These are phyloP conservation scores for Kandelia obovata DNA, from an alignment of 345 rosid species.

Conservation along the genomic window DNA sequence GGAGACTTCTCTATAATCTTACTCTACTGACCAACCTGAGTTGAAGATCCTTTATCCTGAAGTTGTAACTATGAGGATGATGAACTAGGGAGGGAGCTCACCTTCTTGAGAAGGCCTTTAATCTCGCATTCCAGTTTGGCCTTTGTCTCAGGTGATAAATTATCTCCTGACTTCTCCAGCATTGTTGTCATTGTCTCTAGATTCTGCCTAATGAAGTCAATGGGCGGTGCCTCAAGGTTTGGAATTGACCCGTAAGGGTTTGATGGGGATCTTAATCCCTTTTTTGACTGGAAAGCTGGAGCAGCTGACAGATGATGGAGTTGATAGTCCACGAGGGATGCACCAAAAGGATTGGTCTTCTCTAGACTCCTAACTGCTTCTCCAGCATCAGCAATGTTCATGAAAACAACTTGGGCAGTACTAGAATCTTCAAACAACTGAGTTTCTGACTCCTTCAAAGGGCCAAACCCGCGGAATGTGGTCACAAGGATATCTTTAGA, in stretches of 20 bases:
- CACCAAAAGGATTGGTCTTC: conserved; percentile 53
- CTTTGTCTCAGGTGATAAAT: conserved; percentile 70
- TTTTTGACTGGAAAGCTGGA: conserved; percentile 6
- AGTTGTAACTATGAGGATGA: conserved; percentile 35
- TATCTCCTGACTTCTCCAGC: conserved; percentile 78
- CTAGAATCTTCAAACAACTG: conserved; percentile 39
- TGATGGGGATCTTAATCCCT: conserved; percentile 19
- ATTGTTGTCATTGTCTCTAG: conserved; percentile 85
- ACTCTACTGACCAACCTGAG: conserved; percentile 3
- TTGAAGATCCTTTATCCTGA: not conserved
- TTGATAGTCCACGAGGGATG: conserved; percentile 36
- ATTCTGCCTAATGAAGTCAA: conserved; percentile 72
- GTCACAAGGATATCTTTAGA: conserved; percentile 52
- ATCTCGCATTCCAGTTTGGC: conserved; percentile 72
- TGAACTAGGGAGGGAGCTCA: conserved; percentile 59
- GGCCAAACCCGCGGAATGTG: conserved; percentile 61
- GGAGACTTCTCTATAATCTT: not conserved
- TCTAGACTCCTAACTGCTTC: conserved; percentile 61
- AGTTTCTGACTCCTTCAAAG: conserved; percentile 56
- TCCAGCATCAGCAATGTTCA: conserved; percentile 45
- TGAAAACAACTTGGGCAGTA: conserved; percentile 56
- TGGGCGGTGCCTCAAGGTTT: conserved; percentile 41
- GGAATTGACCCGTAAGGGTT: conserved; percentile 31
- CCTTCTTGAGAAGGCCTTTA: conserved; percentile 62
- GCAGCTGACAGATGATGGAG: conserved; percentile 35